Percentiles rank a stretch among this genome's conserved stretches.
Evolutionary conservation across 2,329 filamentous ascomycete species (phyloP).

Genomic region (Colletotrichum neosansevieriae): DNA sequence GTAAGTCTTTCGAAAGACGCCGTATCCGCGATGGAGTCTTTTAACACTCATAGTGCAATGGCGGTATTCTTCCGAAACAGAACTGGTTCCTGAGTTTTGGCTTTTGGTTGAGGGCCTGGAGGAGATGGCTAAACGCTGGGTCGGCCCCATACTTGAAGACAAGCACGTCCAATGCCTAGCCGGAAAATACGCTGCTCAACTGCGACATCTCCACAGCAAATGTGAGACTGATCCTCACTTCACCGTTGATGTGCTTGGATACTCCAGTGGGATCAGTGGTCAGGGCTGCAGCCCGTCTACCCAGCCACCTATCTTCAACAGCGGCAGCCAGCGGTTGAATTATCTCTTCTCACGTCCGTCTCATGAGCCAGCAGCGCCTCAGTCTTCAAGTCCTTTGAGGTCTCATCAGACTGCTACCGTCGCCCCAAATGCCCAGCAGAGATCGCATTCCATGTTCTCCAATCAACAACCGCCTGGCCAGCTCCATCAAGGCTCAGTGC

Average conservation of each 20-base stretch:
- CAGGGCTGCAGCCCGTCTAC: constrained; percentile 30
- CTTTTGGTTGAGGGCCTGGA: constrained; percentile 47
- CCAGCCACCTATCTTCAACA: constrained; percentile 25
- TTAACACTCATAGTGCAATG: constrained; percentile 45
- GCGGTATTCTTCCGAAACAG: constrained; percentile 43
- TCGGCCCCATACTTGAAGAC: constrained; percentile 37
- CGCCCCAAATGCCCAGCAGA: background rate
- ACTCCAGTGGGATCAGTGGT: constrained; percentile 32
- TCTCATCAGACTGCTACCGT: background rate
- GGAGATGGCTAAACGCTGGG: constrained; percentile 47
- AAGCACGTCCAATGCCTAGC: constrained; percentile 38
- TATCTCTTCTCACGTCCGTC: constrained; percentile 15
- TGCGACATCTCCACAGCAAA: constrained; percentile 37
- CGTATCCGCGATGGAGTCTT: background rate
- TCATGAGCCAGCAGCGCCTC: background rate
- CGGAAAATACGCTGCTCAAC: constrained; percentile 42
- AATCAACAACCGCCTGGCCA: constrained; percentile 15
- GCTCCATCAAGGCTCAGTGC: constrained; percentile 22
- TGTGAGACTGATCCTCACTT: constrained; percentile 35
- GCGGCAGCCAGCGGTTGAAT: constrained; percentile 32
- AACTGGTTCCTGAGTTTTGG: constrained; percentile 45
- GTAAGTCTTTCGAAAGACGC: constrained; percentile 14
- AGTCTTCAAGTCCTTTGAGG: background rate
- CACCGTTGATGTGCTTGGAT: constrained; percentile 41
- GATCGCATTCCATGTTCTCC: constrained; percentile 12